Evolutionary conservation across 1,284 basidiomycete genomes (phyloP), one percentile per base, ranked within the genome.

Genomic region (Stereum hirsutum): DNA sequence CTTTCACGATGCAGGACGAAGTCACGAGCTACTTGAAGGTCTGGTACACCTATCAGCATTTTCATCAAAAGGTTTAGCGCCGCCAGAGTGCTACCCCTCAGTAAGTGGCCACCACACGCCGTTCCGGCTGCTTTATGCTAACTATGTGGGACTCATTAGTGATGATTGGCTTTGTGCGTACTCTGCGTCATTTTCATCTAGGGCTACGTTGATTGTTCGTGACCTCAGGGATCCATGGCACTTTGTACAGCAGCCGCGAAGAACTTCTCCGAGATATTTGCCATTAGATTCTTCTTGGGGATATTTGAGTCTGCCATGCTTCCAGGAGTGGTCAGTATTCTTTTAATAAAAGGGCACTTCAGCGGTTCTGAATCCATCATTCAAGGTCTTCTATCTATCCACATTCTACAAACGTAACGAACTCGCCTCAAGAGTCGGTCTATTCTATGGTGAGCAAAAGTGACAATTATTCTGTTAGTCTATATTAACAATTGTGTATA

Each of bases 291-390:
- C 45, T 69, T 71, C 51, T 48, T 71, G 8, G 69, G 69, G 23
- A 66, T 70, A 20, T 69, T 69, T 43, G 69, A 71, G 53, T 63
- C 65, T 23, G 61, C 69, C 3, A 69, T 70, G 68, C 57, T 71
- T 28, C 66, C 68, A n/a, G 66, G 39, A 19, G 39, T 41, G 10
- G 39, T 41, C 30, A 15, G 39, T 21, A 5, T 19, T 32, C 2
- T 31, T 19, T 21, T 20, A 23, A 4, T 27, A 11, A 4, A 23
- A 7, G 17, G 4, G 19, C n/a, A n/a, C 24, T 19, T 6, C n/a
- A 6, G 23, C 4, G 12, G 14, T 28, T 39, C 4, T 25, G 2
- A 39, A 15, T 11, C 8, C 6, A 31, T 20, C 20, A 5, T n/a
- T 28, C 27, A 12, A 41, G 39, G 39, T 41, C 17, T 41, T 41